phyloP scores from a whole-genome alignment of 2,329 filamentous ascomycete genomes.

The Clarireedia monteithiana region DNA sequence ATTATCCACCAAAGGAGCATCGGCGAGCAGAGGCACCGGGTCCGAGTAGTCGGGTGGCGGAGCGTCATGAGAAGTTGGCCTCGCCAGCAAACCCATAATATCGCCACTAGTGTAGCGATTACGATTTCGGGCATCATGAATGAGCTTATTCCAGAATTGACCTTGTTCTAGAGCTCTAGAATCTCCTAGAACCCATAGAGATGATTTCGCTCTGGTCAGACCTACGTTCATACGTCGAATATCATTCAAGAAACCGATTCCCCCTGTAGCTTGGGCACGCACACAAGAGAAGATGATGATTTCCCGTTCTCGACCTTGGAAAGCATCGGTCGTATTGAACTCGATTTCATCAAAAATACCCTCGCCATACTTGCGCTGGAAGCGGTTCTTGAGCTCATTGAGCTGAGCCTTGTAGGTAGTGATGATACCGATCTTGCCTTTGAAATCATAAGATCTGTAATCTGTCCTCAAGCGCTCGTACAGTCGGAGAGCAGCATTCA shows the following conservation, averaged over 20 bases:
- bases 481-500: constrained; percentile 77
- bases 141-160: constrained; percentile 82
- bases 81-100: constrained; percentile 44
- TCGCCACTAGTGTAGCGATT: constrained; percentile 70
- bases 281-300: constrained; percentile 99
- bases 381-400: constrained; percentile 67
- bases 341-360: constrained; percentile 73
- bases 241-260: constrained; percentile 96
- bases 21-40: background rate
- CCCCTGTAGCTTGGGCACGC: constrained; percentile 81
- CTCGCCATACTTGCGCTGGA: constrained; percentile 65
- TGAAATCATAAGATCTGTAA: constrained; percentile 60
- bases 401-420: constrained; percentile 96
- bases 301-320: constrained; percentile 93
- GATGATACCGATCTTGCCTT: constrained; percentile 88
- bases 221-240: constrained; percentile 99
- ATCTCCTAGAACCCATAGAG: constrained; percentile 92
- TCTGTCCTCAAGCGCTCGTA: constrained; percentile 74
- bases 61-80: constrained; percentile 31
- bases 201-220: constrained; percentile 91
- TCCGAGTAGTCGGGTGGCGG: background rate
- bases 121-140: constrained; percentile 70
- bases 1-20: background rate
- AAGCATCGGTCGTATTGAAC: constrained; percentile 98
- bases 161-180: constrained; percentile 79